These are phyloP conservation scores for Cucurbita pepo DNA, from an alignment of 306 rosid species.

Conservation along the genomic window DNA sequence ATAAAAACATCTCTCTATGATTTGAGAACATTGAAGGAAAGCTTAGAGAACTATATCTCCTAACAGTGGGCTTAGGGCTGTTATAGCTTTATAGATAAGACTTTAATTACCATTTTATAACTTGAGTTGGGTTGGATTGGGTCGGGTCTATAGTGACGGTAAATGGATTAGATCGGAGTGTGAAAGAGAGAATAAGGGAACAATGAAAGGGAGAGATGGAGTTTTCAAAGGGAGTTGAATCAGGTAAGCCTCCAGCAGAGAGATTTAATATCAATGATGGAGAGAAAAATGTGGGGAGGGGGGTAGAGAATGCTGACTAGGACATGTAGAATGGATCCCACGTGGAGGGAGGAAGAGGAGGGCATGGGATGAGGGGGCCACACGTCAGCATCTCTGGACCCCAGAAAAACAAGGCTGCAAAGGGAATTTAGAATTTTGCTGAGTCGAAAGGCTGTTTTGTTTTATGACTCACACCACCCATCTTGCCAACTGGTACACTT, in stretches of 20 bases:
- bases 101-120: too few species aligned
- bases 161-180: background rate
- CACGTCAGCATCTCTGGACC: slow-evolving; percentile 10
- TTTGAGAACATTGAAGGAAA: too few species aligned
- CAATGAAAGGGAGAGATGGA: background rate
- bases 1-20: too few species aligned
- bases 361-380: slow-evolving; percentile 7
- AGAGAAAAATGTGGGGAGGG: background rate
- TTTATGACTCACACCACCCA: background rate
- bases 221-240: background rate
- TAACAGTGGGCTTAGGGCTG: too few species aligned
- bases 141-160: background rate
- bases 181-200: background rate
- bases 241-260: background rate
- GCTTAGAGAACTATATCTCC: too few species aligned
- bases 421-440: background rate
- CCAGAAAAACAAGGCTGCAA: background rate
- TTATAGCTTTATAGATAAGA: too few species aligned
- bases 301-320: background rate
- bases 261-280: background rate
- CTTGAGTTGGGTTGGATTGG: too few species aligned
- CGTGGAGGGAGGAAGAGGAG: slow-evolving; percentile 4
- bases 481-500: slow-evolving; percentile 5
- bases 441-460: background rate
- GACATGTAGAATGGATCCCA: slow-evolving; percentile 4